phyloP scores from a whole-genome alignment of 331 rosid species.

The Stylosanthes scabra region DNA sequence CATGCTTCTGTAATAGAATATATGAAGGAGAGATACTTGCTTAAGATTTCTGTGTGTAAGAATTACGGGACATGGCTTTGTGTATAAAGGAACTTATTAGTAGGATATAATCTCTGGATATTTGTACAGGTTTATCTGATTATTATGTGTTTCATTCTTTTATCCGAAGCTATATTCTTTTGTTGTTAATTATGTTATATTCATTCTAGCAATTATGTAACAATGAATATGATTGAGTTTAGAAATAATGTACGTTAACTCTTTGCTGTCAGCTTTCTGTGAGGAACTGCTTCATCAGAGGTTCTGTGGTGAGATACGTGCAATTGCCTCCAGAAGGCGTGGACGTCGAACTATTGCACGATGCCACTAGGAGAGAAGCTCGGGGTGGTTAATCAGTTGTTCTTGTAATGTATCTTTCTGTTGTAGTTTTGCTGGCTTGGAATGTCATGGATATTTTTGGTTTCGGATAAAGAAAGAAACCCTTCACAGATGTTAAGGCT shows the following conservation, averaged over 20 bases:
- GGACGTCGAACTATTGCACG: slow-evolving; percentile 90
- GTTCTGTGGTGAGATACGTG: slow-evolving; percentile 97
- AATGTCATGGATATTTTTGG: slow-evolving; percentile 14
- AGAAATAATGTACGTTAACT: slow-evolving; percentile 8
- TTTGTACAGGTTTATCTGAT: neutral
- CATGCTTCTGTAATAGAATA: slow-evolving; percentile 9
- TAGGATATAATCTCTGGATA: neutral
- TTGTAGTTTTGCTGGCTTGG: slow-evolving; percentile 24
- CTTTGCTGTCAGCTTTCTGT: slow-evolving; percentile 78
- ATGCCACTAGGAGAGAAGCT: slow-evolving; percentile 98
- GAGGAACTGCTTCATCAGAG: slow-evolving; percentile 98
- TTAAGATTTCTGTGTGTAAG: slow-evolving; percentile 7
- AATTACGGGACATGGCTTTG: neutral
- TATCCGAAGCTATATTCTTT: neutral
- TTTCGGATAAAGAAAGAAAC: slow-evolving; percentile 22
- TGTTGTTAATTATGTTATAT: slow-evolving; percentile 2
- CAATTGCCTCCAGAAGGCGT: slow-evolving; percentile 98
- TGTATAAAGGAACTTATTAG: neutral
- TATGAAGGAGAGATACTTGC: neutral
- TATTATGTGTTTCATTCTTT: neutral
- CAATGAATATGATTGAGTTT: neutral
- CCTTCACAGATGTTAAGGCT: slow-evolving; percentile 18
- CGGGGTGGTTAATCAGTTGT: slow-evolving; percentile 65
- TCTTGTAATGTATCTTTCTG: slow-evolving; percentile 15
- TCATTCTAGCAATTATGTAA: neutral